phyloP scores from a whole-genome alignment of 2,329 filamentous ascomycete genomes.

The Fusarium albidum region DNA sequence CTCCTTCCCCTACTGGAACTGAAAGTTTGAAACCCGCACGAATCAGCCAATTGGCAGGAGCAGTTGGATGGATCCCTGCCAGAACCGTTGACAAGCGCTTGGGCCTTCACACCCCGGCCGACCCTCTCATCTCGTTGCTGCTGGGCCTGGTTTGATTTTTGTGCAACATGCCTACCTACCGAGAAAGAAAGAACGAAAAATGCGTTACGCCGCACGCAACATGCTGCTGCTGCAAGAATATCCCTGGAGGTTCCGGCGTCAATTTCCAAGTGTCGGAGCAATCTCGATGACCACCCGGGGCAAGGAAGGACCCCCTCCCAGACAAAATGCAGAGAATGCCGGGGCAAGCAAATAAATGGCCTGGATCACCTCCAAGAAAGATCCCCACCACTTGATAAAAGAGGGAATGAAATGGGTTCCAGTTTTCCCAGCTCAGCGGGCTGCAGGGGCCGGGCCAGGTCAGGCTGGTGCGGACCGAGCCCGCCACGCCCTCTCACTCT shows the following conservation, averaged over 20 bases:
- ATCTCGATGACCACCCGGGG: constrained; percentile 22
- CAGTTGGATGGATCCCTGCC: constrained; percentile 19
- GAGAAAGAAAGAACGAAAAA: background rate
- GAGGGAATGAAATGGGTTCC: background rate
- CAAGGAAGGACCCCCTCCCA: background rate
- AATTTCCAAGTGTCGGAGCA: constrained; percentile 6
- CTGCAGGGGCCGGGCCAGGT: constrained; percentile 19
- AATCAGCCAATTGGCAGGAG: constrained; percentile 18
- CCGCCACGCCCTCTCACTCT: constrained; percentile 27
- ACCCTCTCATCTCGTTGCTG: constrained; percentile 31
- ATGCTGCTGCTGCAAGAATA: no score
- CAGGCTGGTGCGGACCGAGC: constrained; percentile 19
- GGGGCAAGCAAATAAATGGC: constrained; percentile 1
- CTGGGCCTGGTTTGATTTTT: constrained; percentile 25
- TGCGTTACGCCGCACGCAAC: no score
- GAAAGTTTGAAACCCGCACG: constrained; percentile 31
- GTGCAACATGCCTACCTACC: constrained; percentile 21
- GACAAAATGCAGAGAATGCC: no score
- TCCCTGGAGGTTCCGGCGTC: no score
- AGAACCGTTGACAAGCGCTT: constrained; percentile 6
- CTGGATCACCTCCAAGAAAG: background rate
- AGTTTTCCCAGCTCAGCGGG: constrained; percentile 20
- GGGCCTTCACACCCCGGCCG: background rate
- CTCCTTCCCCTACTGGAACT: constrained; percentile 36
- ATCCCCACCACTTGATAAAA: constrained; percentile 8